These are phyloP conservation scores for Reticulascus tulasneorum DNA, from an alignment of 2,329 filamentous ascomycete species.

Conservation along the genomic window DNA sequence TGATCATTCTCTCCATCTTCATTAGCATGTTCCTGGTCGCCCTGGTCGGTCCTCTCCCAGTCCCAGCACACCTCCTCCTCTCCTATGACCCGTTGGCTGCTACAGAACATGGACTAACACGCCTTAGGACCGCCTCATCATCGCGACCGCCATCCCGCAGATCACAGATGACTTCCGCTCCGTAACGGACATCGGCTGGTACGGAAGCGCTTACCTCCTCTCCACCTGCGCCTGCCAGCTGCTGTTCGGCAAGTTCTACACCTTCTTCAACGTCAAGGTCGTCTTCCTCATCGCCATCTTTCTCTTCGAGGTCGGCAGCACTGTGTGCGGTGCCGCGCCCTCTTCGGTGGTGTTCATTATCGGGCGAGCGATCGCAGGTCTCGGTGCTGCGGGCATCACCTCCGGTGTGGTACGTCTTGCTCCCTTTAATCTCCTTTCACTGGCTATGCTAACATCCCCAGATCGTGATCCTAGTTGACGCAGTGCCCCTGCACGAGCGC, in stretches of 20 bases:
- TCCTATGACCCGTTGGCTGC: too few relatives aligned
- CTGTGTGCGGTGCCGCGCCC: conserved; percentile 27
- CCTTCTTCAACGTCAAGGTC: conserved; percentile 21
- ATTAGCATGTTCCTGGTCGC: conserved; percentile 15
- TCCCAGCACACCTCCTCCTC: neutral
- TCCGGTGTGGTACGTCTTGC: too few relatives aligned
- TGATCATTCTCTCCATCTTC: conserved; percentile 9
- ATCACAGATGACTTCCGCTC: conserved; percentile 27
- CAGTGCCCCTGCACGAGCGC: conserved; percentile 35
- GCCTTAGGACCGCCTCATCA: conserved; percentile 30
- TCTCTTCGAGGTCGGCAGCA: conserved; percentile 25
- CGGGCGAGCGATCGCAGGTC: conserved; percentile 31
- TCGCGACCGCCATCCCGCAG: conserved; percentile 31
- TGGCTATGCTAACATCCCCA: too few relatives aligned
- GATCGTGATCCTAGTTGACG: conserved; percentile 23
- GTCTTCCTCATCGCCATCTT: conserved; percentile 20
- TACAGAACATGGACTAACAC: too few relatives aligned
- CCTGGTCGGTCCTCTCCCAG: neutral
- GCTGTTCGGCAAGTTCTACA: conserved; percentile 26
- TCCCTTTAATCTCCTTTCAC: too few relatives aligned
- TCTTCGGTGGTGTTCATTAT: conserved; percentile 29
- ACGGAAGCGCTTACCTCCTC: conserved; percentile 23
- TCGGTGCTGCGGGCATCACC: conserved; percentile 31
- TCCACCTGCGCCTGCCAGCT: conserved; percentile 25
- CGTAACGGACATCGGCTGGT: conserved; percentile 24